These are phyloP conservation scores for Alopecurus myosuroides DNA, from an alignment of 176 grass and related monocot species.

Conservation along the genomic window DNA sequence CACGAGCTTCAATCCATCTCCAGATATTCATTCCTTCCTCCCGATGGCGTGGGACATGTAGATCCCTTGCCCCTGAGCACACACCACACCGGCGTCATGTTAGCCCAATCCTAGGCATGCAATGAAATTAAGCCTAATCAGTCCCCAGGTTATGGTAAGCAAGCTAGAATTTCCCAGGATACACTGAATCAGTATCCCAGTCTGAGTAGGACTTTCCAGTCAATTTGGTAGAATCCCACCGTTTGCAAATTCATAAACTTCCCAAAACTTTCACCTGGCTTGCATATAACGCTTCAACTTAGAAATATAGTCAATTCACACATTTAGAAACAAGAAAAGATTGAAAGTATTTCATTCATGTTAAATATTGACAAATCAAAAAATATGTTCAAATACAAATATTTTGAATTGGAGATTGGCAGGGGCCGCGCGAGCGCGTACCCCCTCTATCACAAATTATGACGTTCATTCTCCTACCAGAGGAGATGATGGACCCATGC, in stretches of 20 bases:
- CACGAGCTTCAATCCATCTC: background rate
- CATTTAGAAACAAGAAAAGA: no score
- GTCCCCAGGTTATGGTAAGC: background rate
- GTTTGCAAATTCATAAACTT: no score
- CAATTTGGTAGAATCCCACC: background rate
- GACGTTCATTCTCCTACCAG: no score
- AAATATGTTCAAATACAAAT: no score
- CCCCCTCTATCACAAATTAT: no score
- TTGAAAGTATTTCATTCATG: constrained; percentile 38
- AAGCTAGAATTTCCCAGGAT: constrained; percentile 28
- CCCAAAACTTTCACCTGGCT: constrained; percentile 3
- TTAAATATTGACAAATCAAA: no score
- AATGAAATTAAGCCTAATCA: no score
- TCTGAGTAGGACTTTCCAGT: background rate
- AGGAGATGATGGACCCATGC: no score
- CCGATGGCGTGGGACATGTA: constrained; percentile 69
- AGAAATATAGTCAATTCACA: no score
- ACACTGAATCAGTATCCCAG: background rate
- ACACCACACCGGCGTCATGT: background rate
- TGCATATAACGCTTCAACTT: background rate
- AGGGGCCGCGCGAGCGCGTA: no score
- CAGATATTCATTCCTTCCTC: constrained; percentile 41
- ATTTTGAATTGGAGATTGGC: no score
- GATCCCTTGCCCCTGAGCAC: constrained; percentile 49
- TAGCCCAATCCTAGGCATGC: no score